A percentile compares a stretch with the other conserved stretches of the same genome.
Conservation (phyloP, 352 stramenopile species). For the Phytophthora melonis region DNA sequence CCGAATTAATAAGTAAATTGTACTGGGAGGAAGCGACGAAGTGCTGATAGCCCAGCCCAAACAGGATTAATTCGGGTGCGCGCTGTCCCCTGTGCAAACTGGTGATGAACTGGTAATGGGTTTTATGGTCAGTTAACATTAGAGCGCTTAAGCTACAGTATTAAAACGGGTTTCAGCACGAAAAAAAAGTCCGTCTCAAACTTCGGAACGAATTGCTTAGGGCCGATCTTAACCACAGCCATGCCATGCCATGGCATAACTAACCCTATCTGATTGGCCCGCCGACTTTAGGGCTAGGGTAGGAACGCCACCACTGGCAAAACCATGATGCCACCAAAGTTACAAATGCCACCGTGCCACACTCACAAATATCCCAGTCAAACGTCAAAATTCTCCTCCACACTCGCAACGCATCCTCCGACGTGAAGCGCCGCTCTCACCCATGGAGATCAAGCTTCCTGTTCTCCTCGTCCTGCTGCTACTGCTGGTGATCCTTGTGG, state of each 20-base stretch:
- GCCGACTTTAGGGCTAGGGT: background rate
- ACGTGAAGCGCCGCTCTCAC: background rate
- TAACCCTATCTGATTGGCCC: background rate
- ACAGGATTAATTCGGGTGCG: no score
- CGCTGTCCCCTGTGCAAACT: no score
- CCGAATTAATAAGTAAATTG: no score
- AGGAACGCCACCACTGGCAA: background rate
- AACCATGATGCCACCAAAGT: background rate
- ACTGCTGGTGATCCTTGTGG: background rate
- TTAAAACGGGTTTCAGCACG: no score
- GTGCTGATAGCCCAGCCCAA: no score
- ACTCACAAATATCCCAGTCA: background rate
- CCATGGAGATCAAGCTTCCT: background rate
- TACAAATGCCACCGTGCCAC: background rate
- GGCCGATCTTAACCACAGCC: background rate
- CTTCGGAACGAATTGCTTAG: no score
- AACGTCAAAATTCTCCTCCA: background rate
- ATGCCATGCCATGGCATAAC: background rate
- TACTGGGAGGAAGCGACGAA: no score
- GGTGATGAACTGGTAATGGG: no score
- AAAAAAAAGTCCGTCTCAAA: no score
- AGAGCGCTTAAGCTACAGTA: no score
- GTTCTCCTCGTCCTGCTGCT: background rate
- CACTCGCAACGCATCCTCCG: background rate
- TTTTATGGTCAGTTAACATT: no score